Percentiles rank a stretch among this genome's conserved stretches.
phyloP scores from a whole-genome alignment of 129 eudicot species.

The Arctium lappa region DNA sequence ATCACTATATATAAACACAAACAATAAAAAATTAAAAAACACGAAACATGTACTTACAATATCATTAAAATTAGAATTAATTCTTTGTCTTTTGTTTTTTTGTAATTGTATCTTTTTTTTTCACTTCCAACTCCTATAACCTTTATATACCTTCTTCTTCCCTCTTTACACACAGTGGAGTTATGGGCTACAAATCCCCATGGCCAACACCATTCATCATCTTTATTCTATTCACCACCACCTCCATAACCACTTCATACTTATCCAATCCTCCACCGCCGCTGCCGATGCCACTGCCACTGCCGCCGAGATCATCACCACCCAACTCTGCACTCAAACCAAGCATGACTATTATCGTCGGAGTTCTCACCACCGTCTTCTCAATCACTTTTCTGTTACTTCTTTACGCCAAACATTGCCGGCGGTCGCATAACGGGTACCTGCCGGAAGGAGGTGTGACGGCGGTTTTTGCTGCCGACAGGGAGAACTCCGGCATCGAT shows the following conservation, averaged over 20 bases:
- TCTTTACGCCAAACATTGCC: constrained; percentile 70
- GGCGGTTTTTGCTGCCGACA: not conserved
- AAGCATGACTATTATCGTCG: constrained; percentile 53
- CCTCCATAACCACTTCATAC: constrained; percentile 4
- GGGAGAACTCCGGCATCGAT: constrained; percentile 70
- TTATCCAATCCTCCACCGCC: constrained; percentile 6
- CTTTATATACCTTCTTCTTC: constrained; percentile 22
- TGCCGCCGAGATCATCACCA: not conserved
- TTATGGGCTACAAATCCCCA: constrained; percentile 31
- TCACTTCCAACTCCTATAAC: not conserved
- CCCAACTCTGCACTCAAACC: constrained; percentile 39
- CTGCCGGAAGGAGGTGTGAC: not conserved
- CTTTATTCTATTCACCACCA: constrained; percentile 10
- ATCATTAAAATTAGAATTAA: not conserved
- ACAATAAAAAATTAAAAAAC: not conserved
- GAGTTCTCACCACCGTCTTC: constrained; percentile 53
- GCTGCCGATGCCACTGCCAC: constrained; percentile 12
- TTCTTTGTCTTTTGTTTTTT: not conserved
- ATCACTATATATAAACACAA: not conserved
- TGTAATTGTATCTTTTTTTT: not conserved
- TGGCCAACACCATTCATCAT: constrained; percentile 16
- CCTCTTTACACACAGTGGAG: not conserved
- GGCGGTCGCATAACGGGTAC: not conserved
- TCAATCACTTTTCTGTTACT: constrained; percentile 66
- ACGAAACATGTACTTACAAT: not conserved